phyloP scores from a whole-genome alignment of 1,139 yeast genomes.

The Yamadazyma triangularis region DNA sequence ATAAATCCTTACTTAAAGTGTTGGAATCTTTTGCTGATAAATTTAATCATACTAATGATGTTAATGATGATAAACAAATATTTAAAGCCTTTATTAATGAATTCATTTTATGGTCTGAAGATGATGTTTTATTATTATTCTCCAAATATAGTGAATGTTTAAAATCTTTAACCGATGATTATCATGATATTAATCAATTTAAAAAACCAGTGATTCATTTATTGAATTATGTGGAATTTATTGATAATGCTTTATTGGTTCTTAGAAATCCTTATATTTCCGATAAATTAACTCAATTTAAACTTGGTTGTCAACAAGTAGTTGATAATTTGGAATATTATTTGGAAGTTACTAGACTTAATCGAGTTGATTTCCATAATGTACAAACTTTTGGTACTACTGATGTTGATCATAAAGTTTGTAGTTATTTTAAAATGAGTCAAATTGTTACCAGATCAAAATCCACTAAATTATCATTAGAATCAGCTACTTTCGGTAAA shows the following conservation, averaged over 20 bases:
- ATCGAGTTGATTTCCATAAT: constrained; percentile 32
- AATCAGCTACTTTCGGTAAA: constrained; percentile 6
- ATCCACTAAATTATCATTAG: constrained; percentile 17
- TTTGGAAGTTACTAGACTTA: constrained; percentile 17
- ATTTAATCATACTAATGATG: constrained; percentile 11
- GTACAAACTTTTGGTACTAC: constrained; percentile 25
- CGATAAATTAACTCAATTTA: constrained; percentile 24
- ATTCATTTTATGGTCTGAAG: constrained; percentile 37
- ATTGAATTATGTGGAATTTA: constrained; percentile 26
- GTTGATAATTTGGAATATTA: constrained; percentile 15
- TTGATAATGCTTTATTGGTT: constrained; percentile 16
- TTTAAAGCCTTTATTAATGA: constrained; percentile 37
- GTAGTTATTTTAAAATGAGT: constrained; percentile 34
- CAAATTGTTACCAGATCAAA: constrained; percentile 36
- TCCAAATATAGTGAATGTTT: constrained; percentile 23
- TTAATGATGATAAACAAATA: constrained; percentile 19
- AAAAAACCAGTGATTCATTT: constrained; percentile 32
- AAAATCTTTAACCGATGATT: constrained; percentile 10
- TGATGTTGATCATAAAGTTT: constrained; percentile 20
- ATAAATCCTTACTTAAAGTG: constrained; percentile 25
- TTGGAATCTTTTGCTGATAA: constrained; percentile 16
- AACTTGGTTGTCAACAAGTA: constrained; percentile 16
- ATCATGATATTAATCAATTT: constrained; percentile 15
- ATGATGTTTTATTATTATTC: constrained; percentile 27
- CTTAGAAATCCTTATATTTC: constrained; percentile 39